Percentiles rank a stretch among this genome's conserved stretches.
These are phyloP conservation scores for Glonium stellatum DNA, from an alignment of 495 filamentous ascomycete species.

Conservation along the genomic window DNA sequence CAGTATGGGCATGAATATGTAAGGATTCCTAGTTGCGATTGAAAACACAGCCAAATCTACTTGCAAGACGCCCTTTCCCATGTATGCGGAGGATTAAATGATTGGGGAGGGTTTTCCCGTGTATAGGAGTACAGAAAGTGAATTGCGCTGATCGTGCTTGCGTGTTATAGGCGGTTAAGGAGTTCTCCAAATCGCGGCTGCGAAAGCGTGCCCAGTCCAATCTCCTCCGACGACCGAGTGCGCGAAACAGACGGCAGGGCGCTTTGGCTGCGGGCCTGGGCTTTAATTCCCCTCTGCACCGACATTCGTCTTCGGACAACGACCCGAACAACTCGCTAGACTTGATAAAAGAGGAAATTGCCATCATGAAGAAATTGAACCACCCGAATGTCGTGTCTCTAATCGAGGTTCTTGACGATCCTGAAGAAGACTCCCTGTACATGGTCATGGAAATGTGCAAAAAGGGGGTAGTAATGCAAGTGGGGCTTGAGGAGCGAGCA, in stretches of 20 bases:
- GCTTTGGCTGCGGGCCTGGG: conserved; percentile 47
- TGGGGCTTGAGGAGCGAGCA: conserved; percentile 75
- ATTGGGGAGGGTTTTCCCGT: conserved; percentile 12
- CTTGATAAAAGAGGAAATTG: conserved; percentile 92
- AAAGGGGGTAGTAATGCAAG: conserved; percentile 96
- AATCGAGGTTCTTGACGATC: conserved; percentile 92
- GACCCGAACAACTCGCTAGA: conserved; percentile 72
- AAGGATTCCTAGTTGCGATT: conserved; percentile 36
- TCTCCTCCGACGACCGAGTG: conserved; percentile 66
- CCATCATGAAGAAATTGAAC: conserved; percentile 98
- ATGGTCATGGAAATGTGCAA: conserved; percentile 99
- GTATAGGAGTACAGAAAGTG: conserved; percentile 3
- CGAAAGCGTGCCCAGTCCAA: conserved; percentile 92
- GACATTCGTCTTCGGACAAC: conserved; percentile 44
- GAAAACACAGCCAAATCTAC: background rate
- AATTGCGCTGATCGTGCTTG: conserved; percentile 16
- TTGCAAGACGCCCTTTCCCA: background rate
- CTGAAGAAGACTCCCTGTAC: conserved; percentile 88
- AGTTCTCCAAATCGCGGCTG: conserved; percentile 89
- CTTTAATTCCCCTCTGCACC: conserved; percentile 58
- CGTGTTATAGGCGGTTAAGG: conserved; percentile 73
- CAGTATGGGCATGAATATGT: conserved; percentile 93
- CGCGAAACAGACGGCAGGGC: conserved; percentile 44
- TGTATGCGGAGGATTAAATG: conserved; percentile 13
- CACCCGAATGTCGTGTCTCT: conserved; percentile 88